Conservation (phyloP, 2,329 filamentous ascomycete species). For the Keithomyces neogunnii region DNA sequence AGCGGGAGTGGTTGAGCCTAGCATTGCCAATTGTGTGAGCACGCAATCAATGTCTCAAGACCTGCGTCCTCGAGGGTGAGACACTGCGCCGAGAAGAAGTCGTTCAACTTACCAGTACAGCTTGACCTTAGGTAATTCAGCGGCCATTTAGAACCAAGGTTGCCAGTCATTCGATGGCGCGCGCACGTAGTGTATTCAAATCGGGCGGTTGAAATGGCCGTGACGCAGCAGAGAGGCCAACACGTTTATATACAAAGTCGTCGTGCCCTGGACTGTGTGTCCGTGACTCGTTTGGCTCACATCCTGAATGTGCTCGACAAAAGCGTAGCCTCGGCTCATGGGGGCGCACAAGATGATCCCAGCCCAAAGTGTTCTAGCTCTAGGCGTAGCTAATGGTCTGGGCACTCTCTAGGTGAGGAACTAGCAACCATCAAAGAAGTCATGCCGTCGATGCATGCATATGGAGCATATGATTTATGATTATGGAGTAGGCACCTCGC, state of each 20-base stretch:
- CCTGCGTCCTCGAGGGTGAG: not conserved
- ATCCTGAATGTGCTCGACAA: too few relatives aligned
- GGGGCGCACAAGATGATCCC: not conserved
- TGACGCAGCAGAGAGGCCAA: not conserved
- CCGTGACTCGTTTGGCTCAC: too few relatives aligned
- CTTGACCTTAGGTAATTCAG: slow-evolving; percentile 43
- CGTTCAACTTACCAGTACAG: slow-evolving; percentile 49
- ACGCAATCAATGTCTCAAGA: not conserved
- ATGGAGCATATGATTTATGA: too few relatives aligned
- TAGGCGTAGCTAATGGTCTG: too few relatives aligned
- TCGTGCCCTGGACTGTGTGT: too few relatives aligned
- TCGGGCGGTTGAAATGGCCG: too few relatives aligned
- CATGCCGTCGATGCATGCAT: too few relatives aligned
- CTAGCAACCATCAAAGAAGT: too few relatives aligned
- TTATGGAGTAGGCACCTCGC: too few relatives aligned
- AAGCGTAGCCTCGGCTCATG: not conserved
- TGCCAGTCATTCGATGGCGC: not conserved
- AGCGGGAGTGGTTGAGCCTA: slow-evolving; percentile 77
- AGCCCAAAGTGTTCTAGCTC: too few relatives aligned
- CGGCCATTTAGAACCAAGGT: slow-evolving; percentile 12
- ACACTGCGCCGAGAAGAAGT: not conserved
- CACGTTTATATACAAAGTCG: not conserved
- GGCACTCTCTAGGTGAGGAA: too few relatives aligned
- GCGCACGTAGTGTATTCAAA: not conserved
- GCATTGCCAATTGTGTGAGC: not conserved